Evolutionary conservation across 306 rosid species (phyloP), one percentile per base, ranked within the genome.

Genomic region (Vigna hirtella): DNA sequence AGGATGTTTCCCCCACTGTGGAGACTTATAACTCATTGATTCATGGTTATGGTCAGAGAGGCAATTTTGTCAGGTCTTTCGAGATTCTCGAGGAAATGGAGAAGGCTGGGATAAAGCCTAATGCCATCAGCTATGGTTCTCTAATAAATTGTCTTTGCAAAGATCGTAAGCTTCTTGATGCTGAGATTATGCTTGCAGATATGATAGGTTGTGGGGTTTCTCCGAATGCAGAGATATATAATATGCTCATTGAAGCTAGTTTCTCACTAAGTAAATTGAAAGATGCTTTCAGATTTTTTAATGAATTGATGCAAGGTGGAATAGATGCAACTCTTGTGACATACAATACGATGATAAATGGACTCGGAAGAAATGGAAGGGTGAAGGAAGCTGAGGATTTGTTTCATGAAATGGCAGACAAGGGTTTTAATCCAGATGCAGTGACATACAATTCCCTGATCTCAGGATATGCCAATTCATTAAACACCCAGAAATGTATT

Each of bases 381-480:
- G 51, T 81, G 36, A 71, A 10, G 4, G 90, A 93, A 82, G 97
- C 97, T 62, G 97, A 89, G 82, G 86, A 81, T n/a, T 66, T 79
- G 58, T 73, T 79, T 45, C 82, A 81, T 61, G 81, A 82, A 73
- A 85, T 91, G 82, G 49, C 77, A 47, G 51, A 57, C 57, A 83
- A 73, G 43, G 91, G 96, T 65, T 56, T 67, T 63, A 86, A 48
- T 22, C 93, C 96, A 1, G 92, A 93, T 76, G 93, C 88, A 32
- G 86, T 93, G 73, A 87, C 98, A 71, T 93, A 88, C 82, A 93
- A 91, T 82, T 91, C 97, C 75, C 78, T 93, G 64, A 91, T 91
- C 73, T 79, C 96, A 40, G 97, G 93, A 73, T 87, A 87, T 84
- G 89, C 94, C 4, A 81, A 77, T 64, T 51, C 73, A 20, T 83